Base-by-base conservation (phyloP, 2,329 filamentous ascomycete species). In the Stemphylium beticola region DNA sequence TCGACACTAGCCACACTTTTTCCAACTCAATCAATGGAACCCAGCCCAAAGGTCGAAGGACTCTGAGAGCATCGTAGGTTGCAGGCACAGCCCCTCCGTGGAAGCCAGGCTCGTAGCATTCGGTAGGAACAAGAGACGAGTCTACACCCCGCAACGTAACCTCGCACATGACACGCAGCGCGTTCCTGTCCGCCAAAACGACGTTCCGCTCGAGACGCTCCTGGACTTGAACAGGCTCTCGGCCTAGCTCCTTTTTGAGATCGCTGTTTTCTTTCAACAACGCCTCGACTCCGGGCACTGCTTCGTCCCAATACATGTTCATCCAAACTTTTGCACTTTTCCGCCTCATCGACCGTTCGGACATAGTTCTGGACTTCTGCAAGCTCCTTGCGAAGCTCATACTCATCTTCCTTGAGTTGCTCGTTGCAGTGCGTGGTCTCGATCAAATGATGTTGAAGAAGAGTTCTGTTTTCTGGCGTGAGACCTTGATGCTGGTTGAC, bases 1-100 rank as follows among this genome's bases (percentile, higher is more conserved):
- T 44, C 3, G 41, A 50, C 12, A 42, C 32, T 18, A 57, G 33
- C 36, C 41, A 59, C 1, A 53, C 53, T n/a, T 53, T 59, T 0
- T 26, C 43, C 4, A 41, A 7, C 12, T 36, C 20, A 4, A 10
- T 17, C 2, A 57, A n/a, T 2, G 46, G 49, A 2, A 26, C 7
- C 45, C 49, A 53, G 4, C 37, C 49, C 1, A 45, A 11, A 5
- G 53, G 57, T 15, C 57, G 26, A 3, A 59, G 38, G 2, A 34
- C n/a, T 0, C 39, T 32, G 17, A 59, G 15, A 4, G 57, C 57
- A 10, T 53, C 44, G 2, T 33, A 17, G 0, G 53, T 60, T 1
- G 53, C 53, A 1, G 38, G 15, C 12, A 58, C 18, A 51, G n/a
- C 15, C 48, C 9, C 15, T 7, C 20, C 38, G 2, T 17, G 39